A percentile compares a stretch with the other conserved stretches of the same genome.
Conservation (phyloP, 2,329 filamentous ascomycete genomes). For the Fusarium sp. region DNA sequence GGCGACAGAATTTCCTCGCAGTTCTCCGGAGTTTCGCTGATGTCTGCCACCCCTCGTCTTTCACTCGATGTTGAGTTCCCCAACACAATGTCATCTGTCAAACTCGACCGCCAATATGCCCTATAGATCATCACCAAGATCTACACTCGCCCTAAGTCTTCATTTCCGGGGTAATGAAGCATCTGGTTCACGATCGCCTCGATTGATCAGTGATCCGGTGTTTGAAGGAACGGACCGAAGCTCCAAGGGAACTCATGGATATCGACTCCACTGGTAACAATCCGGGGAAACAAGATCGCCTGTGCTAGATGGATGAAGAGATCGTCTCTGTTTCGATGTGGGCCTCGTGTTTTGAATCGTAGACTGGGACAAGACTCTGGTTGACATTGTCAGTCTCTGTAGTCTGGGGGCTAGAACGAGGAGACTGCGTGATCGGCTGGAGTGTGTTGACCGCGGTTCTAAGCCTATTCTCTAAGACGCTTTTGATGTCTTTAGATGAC, state of each 20-base stretch:
- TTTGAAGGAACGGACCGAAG: conserved; percentile 33
- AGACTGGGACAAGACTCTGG: not conserved
- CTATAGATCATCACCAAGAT: not conserved
- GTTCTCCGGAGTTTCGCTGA: not conserved
- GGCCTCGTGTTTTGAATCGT: not conserved
- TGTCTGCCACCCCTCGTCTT: not conserved
- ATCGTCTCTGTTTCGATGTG: not conserved
- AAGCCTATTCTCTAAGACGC: not conserved
- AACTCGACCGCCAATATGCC: not conserved
- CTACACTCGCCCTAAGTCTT: not conserved
- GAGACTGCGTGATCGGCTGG: not conserved
- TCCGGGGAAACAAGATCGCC: conserved; percentile 27
- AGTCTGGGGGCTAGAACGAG: not conserved
- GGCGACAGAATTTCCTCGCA: not conserved
- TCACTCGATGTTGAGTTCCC: not conserved
- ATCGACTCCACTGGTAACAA: conserved; percentile 27
- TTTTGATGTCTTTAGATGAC: not conserved
- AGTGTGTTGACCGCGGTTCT: not conserved
- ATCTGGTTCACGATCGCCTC: conserved; percentile 3
- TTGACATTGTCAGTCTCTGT: not conserved
- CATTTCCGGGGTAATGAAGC: conserved; percentile 15
- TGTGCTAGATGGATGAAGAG: not conserved
- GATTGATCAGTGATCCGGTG: conserved; percentile 9
- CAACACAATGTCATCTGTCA: not conserved
- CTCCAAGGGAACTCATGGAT: conserved; percentile 26